phyloP scores from a whole-genome alignment of 2,329 filamentous ascomycete species.

The Ascochyta koolunga region DNA sequence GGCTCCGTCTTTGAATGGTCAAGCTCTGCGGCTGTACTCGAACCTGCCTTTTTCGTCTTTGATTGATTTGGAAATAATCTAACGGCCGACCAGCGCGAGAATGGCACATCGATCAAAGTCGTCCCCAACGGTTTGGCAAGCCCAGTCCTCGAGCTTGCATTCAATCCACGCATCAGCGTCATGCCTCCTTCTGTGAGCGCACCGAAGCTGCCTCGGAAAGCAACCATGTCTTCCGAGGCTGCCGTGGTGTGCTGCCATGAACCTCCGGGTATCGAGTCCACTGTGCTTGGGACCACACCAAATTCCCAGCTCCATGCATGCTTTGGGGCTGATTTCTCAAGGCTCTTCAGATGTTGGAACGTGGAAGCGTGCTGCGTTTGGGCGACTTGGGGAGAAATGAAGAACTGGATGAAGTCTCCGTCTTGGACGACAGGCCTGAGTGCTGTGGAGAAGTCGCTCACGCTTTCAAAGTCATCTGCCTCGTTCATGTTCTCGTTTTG shows the following conservation, averaged over 20 bases:
- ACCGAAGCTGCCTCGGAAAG: slow-evolving; percentile 60
- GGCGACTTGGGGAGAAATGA: slow-evolving; percentile 26
- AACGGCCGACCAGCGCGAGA: slow-evolving; percentile 44
- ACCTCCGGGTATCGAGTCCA: slow-evolving; percentile 44
- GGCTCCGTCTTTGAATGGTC: neutral
- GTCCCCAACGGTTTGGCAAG: slow-evolving; percentile 17
- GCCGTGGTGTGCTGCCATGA: slow-evolving; percentile 27
- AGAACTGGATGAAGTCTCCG: slow-evolving; percentile 64
- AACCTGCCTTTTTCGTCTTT: no score
- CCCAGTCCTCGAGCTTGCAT: neutral
- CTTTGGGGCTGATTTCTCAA: neutral
- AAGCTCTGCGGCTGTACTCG: no score
- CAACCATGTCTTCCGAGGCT: slow-evolving; percentile 20
- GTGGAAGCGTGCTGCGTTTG: neutral
- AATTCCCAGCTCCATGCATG: slow-evolving; percentile 39
- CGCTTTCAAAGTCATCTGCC: slow-evolving; percentile 20
- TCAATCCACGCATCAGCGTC: slow-evolving; percentile 25
- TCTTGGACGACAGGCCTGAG: slow-evolving; percentile 65
- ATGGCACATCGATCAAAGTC: slow-evolving; percentile 59
- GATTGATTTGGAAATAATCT: neutral
- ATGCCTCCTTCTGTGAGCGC: slow-evolving; percentile 65
- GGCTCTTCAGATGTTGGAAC: neutral
- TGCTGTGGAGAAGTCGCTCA: slow-evolving; percentile 43
- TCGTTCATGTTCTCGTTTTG: slow-evolving; percentile 6
- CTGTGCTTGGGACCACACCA: slow-evolving; percentile 54